Percentiles rank a stretch among this genome's conserved stretches.
These are phyloP conservation scores for Xylaria telfairii DNA, from an alignment of 495 filamentous ascomycete species.

Conservation along the genomic window DNA sequence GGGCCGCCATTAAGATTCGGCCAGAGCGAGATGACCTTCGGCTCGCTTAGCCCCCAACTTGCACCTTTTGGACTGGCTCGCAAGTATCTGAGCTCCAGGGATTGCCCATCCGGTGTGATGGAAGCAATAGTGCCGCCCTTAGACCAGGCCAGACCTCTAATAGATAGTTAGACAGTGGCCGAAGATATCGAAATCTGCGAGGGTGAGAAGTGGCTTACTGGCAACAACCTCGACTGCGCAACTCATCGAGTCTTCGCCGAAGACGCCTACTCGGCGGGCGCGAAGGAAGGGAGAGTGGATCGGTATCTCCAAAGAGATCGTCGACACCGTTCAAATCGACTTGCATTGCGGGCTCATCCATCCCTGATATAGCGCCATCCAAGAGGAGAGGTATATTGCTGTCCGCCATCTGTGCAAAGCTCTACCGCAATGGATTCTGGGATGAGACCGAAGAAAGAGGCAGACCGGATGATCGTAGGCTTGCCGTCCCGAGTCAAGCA, in stretches of 20 bases:
- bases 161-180: constrained; percentile 28
- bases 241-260: constrained; percentile 76
- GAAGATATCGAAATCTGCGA: constrained; percentile 9
- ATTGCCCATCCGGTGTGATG: constrained; percentile 72
- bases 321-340: constrained; percentile 71
- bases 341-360: constrained; percentile 60
- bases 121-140: constrained; percentile 85
- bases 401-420: constrained; percentile 32
- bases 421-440: background rate
- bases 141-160: constrained; percentile 87
- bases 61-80: constrained; percentile 72
- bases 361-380: constrained; percentile 36
- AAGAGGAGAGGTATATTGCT: constrained; percentile 47
- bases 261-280: constrained; percentile 68
- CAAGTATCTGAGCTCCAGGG: constrained; percentile 74
- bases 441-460: background rate
- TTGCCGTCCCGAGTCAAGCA: constrained; percentile 1
- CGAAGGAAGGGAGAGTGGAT: constrained; percentile 60
- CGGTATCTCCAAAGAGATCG: constrained; percentile 78
- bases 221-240: constrained; percentile 78
- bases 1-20: constrained; percentile 55
- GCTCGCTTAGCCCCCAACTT: constrained; percentile 76
- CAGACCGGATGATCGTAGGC: background rate
- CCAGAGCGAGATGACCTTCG: constrained; percentile 46
- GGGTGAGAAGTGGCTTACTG: constrained; percentile 64